phyloP scores from a whole-genome alignment of 2,329 filamentous ascomycete species.

The Beauveria rudraprayagi region DNA sequence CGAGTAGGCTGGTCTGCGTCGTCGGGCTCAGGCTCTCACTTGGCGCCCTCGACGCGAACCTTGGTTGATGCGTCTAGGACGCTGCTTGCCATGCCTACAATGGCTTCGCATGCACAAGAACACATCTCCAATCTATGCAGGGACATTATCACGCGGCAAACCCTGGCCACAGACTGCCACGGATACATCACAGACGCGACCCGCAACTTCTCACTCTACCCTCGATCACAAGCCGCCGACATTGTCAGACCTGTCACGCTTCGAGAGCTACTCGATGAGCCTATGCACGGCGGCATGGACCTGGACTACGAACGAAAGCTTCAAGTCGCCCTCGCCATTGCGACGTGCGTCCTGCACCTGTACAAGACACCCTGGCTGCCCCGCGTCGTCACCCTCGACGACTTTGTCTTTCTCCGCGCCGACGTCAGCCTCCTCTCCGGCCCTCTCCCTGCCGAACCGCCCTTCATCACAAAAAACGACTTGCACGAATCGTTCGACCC shows the following conservation, averaged over 20 bases:
- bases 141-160: background rate
- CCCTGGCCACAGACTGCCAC: background rate
- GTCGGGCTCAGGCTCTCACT: background rate
- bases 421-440: background rate
- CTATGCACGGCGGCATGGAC: background rate
- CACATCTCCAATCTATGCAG: background rate
- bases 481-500: no score
- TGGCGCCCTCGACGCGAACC: background rate
- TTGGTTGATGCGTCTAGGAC: background rate
- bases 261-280: background rate
- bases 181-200: background rate
- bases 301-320: background rate
- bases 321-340: constrained; percentile 1
- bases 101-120: background rate
- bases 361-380: constrained; percentile 9
- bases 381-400: constrained; percentile 2
- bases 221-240: background rate
- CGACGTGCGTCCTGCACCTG: constrained; percentile 1
- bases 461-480: no score
- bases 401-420: constrained; percentile 3
- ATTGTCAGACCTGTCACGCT: background rate
- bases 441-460: background rate
- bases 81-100: background rate
- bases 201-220: background rate
- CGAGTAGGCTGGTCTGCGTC: background rate